A percentile compares a stretch with the other conserved stretches of the same genome.
phyloP scores from a whole-genome alignment of 2,329 filamentous ascomycete species.

The Aspergillus floridensis region DNA sequence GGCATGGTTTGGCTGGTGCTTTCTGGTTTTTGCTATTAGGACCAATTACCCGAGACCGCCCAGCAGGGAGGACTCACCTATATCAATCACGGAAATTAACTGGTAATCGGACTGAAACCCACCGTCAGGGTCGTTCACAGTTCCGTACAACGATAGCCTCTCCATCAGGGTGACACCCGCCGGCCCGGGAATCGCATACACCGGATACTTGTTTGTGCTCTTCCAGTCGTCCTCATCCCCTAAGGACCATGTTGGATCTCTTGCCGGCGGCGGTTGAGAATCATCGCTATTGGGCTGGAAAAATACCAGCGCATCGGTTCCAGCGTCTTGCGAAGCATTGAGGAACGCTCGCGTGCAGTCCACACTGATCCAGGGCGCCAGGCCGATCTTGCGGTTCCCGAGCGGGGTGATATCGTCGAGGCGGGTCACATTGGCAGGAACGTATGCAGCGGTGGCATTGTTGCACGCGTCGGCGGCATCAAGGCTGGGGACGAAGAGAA shows the following conservation, averaged over 20 bases:
- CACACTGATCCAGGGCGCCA: constrained; percentile 80
- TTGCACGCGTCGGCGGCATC: constrained; percentile 59
- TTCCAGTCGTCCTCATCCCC: constrained; percentile 71
- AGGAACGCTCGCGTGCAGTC: constrained; percentile 75
- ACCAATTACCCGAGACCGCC: background rate
- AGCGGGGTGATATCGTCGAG: constrained; percentile 62
- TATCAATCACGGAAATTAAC: constrained; percentile 51
- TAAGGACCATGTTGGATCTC: constrained; percentile 67
- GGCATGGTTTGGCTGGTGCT: constrained; percentile 51
- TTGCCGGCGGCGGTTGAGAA: constrained; percentile 63
- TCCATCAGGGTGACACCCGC: constrained; percentile 68
- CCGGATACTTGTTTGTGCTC: constrained; percentile 66
- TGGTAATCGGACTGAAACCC: constrained; percentile 27
- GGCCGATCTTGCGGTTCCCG: constrained; percentile 72
- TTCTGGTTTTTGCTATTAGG: constrained; percentile 13
- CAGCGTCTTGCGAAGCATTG: constrained; percentile 57
- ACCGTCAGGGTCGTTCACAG: background rate
- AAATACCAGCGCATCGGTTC: constrained; percentile 59
- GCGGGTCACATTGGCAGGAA: constrained; percentile 74
- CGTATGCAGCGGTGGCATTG: constrained; percentile 59
- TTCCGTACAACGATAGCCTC: constrained; percentile 69
- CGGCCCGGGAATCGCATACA: constrained; percentile 74
- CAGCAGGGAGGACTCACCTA: constrained; percentile 32
- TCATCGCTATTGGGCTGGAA: constrained; percentile 48
- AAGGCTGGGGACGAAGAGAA: constrained; percentile 82